A percentile compares a stretch with the other conserved stretches of the same genome.
These are phyloP conservation scores for Cardamine resedifolia DNA, from an alignment of 345 rosid genomes.

Conservation along the genomic window DNA sequence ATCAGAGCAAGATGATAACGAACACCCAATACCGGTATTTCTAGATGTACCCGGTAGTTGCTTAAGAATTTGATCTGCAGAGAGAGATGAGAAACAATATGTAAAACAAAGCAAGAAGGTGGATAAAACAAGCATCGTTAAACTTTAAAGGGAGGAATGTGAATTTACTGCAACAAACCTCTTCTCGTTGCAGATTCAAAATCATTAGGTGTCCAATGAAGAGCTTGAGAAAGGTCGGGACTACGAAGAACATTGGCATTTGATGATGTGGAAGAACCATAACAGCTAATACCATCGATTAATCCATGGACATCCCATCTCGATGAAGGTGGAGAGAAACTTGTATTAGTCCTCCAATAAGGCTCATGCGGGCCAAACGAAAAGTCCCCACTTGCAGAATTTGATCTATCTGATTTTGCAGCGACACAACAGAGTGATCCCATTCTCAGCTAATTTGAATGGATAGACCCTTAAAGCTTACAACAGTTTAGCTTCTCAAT, in stretches of 20 bases:
- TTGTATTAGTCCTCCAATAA: conserved; percentile 75
- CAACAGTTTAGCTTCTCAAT: neutral
- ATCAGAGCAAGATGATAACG: conserved; percentile 44
- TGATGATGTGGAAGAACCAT: conserved; percentile 62
- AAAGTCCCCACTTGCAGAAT: conserved; percentile 53
- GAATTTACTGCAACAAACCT: conserved; percentile 35
- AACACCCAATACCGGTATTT: conserved; percentile 44
- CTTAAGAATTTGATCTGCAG: conserved; percentile 42
- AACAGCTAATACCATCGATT: conserved; percentile 49
- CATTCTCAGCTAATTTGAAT: conserved; percentile 45
- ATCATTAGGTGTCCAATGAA: conserved; percentile 70
- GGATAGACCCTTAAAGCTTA: conserved; percentile 4
- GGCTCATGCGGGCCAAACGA: conserved; percentile 61
- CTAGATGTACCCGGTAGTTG: conserved; percentile 42
- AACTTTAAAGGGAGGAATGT: neutral
- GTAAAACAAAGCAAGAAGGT: neutral
- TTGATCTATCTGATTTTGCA: conserved; percentile 78
- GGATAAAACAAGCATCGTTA: neutral
- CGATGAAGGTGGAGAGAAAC: conserved; percentile 75
- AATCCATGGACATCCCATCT: conserved; percentile 61
- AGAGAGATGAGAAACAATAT: conserved; percentile 7
- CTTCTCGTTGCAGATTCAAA: conserved; percentile 43
- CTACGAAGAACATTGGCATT: conserved; percentile 53
- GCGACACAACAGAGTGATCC: conserved; percentile 98
- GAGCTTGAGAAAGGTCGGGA: conserved; percentile 53